Base-by-base conservation (phyloP, 164 flowering plant species). In the Macadamia integrifolia region DNA sequence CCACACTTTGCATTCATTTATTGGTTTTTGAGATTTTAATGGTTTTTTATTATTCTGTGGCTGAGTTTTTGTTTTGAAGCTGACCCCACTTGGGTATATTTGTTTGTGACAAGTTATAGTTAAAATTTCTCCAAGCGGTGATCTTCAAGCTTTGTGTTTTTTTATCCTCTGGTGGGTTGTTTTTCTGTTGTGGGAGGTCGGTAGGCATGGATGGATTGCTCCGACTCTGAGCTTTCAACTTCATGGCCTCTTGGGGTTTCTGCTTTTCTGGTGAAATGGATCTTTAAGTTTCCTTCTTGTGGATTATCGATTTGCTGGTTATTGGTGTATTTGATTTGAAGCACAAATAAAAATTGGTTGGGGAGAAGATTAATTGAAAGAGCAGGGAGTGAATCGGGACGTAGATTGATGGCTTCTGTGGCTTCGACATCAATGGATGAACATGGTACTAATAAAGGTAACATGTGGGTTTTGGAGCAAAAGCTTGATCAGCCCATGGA, bases 401-500 rank as follows among this genome's bases (percentile, higher is more conserved):
- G 18, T 3, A 11, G 57, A 17, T 53, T 53, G 23, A 1, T 28
- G 3, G 40, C 3, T 52, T 66, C 66, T 14, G 65, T 69, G 73
- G 73, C 65, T 4, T 76, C 82, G 17, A 59, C 72, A 58, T 75
- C 72, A 48, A 63, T 66, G 60, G 82, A 80, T 63, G 88, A 80
- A 58, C 88, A 53, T 14, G 15, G 73, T 6, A 63, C 50, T 29
- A 69, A 48, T 48, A 83, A 67, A 68, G 95, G 99, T 10, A 81
- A 85, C 65, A 90, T 94, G 97, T 94, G 99, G 99, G 99, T 31
- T 57, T 85, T 94, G 84, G 95, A 92, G 68, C 93, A 94, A 82
- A 90, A 84, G 75, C 86, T 94, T 82, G 99, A 94, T 81, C 99
- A 89, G 79, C 91, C 98, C 69, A 94, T 92, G 99, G 99, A 94